A percentile compares a stretch with the other conserved stretches of the same genome.
Conservation (phyloP, 75 land plant species). For the Larix kaempferi region DNA sequence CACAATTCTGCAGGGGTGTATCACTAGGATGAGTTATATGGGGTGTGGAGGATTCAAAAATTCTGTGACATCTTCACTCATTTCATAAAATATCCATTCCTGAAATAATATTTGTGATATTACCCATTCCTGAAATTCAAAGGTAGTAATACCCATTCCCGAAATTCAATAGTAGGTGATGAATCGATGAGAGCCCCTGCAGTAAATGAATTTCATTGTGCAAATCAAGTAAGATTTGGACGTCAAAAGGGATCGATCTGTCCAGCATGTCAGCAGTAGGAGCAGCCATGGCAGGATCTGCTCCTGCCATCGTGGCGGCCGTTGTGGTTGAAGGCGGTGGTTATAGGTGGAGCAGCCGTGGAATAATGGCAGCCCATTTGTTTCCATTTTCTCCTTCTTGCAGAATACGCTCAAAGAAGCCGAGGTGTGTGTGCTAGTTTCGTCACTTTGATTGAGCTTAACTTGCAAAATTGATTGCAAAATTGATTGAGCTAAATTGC, state of each 20-base stretch:
- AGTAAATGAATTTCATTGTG: too few species aligned
- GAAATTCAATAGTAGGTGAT: too few species aligned
- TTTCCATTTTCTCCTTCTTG: slow-evolving; percentile 3
- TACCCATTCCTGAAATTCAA: too few species aligned
- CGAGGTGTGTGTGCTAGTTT: background rate
- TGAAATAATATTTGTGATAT: too few species aligned
- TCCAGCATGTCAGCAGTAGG: slow-evolving; percentile 1
- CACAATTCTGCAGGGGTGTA: too few species aligned
- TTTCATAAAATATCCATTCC: too few species aligned
- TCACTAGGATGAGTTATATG: too few species aligned
- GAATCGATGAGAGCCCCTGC: too few species aligned
- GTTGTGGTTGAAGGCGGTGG: background rate
- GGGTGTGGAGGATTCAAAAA: too few species aligned
- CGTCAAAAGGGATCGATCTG: background rate
- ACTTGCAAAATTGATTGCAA: background rate
- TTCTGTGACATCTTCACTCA: too few species aligned
- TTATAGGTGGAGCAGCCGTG: background rate
- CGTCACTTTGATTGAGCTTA: background rate
- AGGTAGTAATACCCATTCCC: too few species aligned
- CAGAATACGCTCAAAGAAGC: slow-evolving; percentile 3
- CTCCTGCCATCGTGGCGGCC: background rate
- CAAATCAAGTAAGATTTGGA: background rate
- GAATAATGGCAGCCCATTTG: background rate
- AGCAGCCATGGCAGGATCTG: background rate
- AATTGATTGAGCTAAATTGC: background rate